These are phyloP conservation scores for Phoenix dactylifera DNA, from an alignment of 176 grass and related monocot genomes.

Conservation along the genomic window DNA sequence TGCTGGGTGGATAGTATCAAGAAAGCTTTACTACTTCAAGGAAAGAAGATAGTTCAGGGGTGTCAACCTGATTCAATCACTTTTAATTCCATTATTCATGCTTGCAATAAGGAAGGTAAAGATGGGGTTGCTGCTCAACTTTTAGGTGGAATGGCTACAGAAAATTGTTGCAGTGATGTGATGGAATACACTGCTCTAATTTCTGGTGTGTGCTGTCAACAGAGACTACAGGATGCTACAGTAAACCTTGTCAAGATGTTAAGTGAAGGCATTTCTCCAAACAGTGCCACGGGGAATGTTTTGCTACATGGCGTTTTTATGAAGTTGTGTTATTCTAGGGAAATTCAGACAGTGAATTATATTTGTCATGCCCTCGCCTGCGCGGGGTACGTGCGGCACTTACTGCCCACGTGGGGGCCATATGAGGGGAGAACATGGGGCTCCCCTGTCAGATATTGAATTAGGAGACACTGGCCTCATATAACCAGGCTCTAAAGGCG, in stretches of 20 bases:
- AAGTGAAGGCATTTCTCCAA: conserved; percentile 65
- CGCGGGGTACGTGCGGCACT: too few species aligned
- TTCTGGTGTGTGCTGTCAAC: conserved; percentile 50
- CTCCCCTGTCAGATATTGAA: too few species aligned
- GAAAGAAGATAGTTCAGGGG: conserved; percentile 57
- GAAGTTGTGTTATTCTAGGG: conserved; percentile 14
- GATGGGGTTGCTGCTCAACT: conserved; percentile 41
- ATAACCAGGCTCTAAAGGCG: too few species aligned
- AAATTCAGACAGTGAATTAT: conserved; percentile 25
- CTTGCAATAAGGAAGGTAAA: conserved; percentile 63
- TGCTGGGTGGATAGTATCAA: conserved; percentile 34
- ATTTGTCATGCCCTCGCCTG: too few species aligned
- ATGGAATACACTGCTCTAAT: conserved; percentile 60
- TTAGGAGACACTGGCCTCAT: too few species aligned
- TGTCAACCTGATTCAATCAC: conserved; percentile 58
- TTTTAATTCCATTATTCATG: conserved; percentile 54
- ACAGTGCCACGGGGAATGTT: conserved; percentile 65
- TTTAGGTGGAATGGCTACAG: conserved; percentile 35
- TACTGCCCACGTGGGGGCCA: too few species aligned
- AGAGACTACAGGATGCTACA: conserved; percentile 57
- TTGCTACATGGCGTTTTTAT: conserved; percentile 41
- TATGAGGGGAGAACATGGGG: too few species aligned
- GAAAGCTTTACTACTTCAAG: conserved; percentile 47
- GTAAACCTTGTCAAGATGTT: conserved; percentile 77
- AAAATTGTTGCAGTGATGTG: conserved; percentile 35